Percentiles rank a stretch among this genome's conserved stretches.
These are phyloP conservation scores for Penicillium occitanis DNA, from an alignment of 2,329 filamentous ascomycete species.

Conservation along the genomic window DNA sequence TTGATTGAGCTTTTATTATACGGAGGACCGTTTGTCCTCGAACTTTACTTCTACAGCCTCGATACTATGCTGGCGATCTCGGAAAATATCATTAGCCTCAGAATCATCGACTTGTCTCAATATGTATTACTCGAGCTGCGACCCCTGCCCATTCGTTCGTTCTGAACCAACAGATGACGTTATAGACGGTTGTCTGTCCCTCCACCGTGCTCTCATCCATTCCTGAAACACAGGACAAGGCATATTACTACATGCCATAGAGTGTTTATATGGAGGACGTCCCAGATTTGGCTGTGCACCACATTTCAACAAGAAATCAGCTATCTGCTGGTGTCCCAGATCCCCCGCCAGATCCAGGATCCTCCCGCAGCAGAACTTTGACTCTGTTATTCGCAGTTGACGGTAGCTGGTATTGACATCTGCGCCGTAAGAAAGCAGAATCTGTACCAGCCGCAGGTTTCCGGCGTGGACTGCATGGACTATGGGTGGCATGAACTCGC, in stretches of 20 bases:
- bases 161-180: not conserved
- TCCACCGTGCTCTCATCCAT: not conserved
- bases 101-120: no score
- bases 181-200: not conserved
- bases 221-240: not conserved
- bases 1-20: not conserved
- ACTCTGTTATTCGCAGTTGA: not conserved
- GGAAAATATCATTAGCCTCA: not conserved
- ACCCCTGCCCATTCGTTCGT: not conserved
- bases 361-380: conserved; percentile 5
- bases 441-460: not conserved
- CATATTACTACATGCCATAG: not conserved
- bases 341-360: not conserved
- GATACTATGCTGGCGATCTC: not conserved
- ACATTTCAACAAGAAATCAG: not conserved
- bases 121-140: not conserved
- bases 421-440: conserved; percentile 9
- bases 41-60: not conserved
- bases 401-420: conserved; percentile 9
- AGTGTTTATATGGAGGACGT: not conserved
- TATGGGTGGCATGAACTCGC: conserved; percentile 5
- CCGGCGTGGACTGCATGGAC: not conserved
- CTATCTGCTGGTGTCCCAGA: not conserved
- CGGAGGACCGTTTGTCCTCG: not conserved
- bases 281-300: not conserved